These are phyloP conservation scores for Phycomyces blakesleeanus DNA, from an alignment of 192 early-diverging fungal species.

Conservation along the genomic window DNA sequence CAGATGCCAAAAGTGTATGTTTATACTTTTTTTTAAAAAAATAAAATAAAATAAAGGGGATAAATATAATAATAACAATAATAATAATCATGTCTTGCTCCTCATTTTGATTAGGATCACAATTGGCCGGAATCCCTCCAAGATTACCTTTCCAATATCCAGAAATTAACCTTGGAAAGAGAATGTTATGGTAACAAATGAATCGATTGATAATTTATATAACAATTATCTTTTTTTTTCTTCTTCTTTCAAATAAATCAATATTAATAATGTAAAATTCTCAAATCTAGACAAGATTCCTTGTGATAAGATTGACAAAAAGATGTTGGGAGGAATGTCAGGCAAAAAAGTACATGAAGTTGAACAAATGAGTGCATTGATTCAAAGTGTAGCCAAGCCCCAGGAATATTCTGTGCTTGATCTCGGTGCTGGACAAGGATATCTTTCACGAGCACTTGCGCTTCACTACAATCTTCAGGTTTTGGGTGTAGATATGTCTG, in stretches of 20 bases:
- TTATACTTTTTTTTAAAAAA: no score
- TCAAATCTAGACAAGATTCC: not conserved
- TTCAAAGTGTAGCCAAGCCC: constrained; percentile 47
- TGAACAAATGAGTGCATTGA: constrained; percentile 51
- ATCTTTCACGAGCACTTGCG: constrained; percentile 63
- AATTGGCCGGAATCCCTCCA: constrained; percentile 43
- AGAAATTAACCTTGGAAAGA: constrained; percentile 30
- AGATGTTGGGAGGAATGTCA: constrained; percentile 61
- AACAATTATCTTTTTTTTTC: not conserved
- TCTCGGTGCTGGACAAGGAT: constrained; percentile 75
- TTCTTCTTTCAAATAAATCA: not conserved
- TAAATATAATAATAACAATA: no score
- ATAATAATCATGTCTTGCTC: no score
- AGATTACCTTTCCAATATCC: constrained; percentile 31
- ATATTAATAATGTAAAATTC: not conserved
- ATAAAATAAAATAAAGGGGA: no score
- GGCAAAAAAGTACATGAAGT: constrained; percentile 73
- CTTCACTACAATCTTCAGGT: constrained; percentile 61
- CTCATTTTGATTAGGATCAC: constrained; percentile 3
- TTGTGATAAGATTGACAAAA: constrained; percentile 39
- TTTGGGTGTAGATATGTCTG: constrained; percentile 63
- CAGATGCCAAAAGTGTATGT: constrained; percentile 20
- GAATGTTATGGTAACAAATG: constrained; percentile 27
- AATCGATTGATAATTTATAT: no score
- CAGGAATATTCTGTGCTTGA: constrained; percentile 53